Evolutionary conservation across 2,329 filamentous ascomycete genomes (phyloP), one percentile per base, ranked within the genome.

Genomic region (Talaromyces rugulosus): DNA sequence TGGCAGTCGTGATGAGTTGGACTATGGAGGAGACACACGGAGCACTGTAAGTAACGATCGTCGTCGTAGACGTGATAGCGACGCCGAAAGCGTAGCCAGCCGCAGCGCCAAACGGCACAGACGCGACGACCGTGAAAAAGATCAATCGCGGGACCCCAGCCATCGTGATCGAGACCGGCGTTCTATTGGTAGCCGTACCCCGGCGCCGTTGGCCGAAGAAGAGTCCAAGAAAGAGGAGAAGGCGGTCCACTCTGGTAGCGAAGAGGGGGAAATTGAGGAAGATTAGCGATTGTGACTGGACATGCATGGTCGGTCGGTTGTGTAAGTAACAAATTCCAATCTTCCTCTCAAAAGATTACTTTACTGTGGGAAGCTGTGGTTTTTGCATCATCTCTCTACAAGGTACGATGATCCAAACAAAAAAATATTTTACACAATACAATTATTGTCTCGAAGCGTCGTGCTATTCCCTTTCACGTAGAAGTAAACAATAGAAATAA

Each of bases 261-360:
- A 99, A 78, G 95, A 99, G 77, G 95, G 95, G 58, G 95, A 99
- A 80, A 98, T 99, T 69, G 95, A 96, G 77, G 93, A 98, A 81
- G 80, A 81, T 64, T 81, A 70, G 67, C 28, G 16, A 51, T 23
- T 7, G 33, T 56, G 9, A 30, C 28, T 30, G 16, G 12, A 2
- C 18, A 9, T 51, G n/a, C 18, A 9, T 51, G n/a, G 11, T 31
- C 16, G 50, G 28, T 53, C 50, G 27, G 50, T 28, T 53, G 27
- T 53, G 50, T 53, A 31, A 53, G 50, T 53, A 18, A 53, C 6
- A 9, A 16, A 16, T 53, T 27, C 50, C 50, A 31, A 31, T 53
- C 28, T 53, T 30, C 28, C 28, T 31, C 23, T 27, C 44, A 47
- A 53, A 27, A 53, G 30, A 28, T 30, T 53, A 31, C 28, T 53